These are phyloP conservation scores for Pythium myriotylum DNA, from an alignment of 352 stramenopile genomes.

Conservation along the genomic window DNA sequence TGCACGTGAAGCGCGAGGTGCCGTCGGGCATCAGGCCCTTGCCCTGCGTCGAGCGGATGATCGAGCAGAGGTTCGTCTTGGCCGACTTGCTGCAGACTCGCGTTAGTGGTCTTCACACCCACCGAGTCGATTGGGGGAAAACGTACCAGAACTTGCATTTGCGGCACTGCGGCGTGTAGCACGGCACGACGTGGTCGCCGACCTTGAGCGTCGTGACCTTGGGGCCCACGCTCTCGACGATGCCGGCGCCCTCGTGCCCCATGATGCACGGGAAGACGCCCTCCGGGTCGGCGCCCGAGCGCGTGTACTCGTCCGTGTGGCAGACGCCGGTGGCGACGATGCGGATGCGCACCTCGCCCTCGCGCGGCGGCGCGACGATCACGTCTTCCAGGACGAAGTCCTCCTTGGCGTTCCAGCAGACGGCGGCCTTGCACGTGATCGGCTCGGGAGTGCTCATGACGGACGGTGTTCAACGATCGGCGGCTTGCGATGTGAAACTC, in stretches of 20 bases:
- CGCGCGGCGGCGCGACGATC: slow-evolving; percentile 61
- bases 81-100: slow-evolving; percentile 55
- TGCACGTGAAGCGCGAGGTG: slow-evolving; percentile 85
- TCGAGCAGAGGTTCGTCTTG: slow-evolving; percentile 88
- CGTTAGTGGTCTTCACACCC: too few species aligned
- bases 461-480: background rate
- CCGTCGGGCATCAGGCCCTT: slow-evolving; percentile 81
- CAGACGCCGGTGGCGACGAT: slow-evolving; percentile 86
- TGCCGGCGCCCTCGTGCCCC: slow-evolving; percentile 82
- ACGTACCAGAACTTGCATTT: slow-evolving; percentile 88
- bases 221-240: slow-evolving; percentile 82
- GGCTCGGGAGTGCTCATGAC: slow-evolving; percentile 61
- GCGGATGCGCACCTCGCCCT: slow-evolving; percentile 82
- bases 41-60: slow-evolving; percentile 82
- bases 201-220: slow-evolving; percentile 82
- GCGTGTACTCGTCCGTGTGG: slow-evolving; percentile 90
- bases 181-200: slow-evolving; percentile 94
- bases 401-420: slow-evolving; percentile 87
- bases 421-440: slow-evolving; percentile 90
- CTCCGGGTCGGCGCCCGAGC: slow-evolving; percentile 76
- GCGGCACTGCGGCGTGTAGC: slow-evolving; percentile 93
- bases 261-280: slow-evolving; percentile 88
- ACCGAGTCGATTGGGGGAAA: too few species aligned
- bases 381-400: slow-evolving; percentile 86
- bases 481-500: background rate